Conservation (phyloP, 2,329 filamentous ascomycete genomes). For the Fusarium udum region DNA sequence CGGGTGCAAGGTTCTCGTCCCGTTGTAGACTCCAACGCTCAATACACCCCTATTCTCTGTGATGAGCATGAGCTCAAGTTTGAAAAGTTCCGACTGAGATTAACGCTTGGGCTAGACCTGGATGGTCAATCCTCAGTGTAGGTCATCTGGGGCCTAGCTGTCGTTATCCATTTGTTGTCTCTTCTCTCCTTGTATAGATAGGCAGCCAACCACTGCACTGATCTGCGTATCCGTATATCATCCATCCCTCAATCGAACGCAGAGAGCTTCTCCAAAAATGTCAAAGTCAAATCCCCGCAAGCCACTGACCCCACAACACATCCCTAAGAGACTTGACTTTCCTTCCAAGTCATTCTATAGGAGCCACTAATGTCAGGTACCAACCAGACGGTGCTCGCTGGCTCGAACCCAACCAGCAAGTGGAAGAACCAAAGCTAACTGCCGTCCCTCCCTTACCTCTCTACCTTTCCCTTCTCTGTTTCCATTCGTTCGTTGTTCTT, state of each 20-base stretch:
- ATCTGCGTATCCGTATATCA: constrained; percentile 24
- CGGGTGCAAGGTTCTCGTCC: constrained; percentile 31
- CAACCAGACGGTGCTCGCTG: constrained; percentile 28
- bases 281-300: constrained; percentile 25
- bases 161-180: constrained; percentile 27
- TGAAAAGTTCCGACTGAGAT: constrained; percentile 30
- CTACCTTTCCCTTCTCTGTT: background rate
- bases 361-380: constrained; percentile 43
- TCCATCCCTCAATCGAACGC: background rate
- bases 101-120: constrained; percentile 32
- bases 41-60: constrained; percentile 24
- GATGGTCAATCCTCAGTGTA: constrained; percentile 21
- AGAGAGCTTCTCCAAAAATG: constrained; percentile 21
- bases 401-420: constrained; percentile 21
- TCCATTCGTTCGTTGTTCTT: background rate
- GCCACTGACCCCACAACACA: constrained; percentile 29
- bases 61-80: background rate
- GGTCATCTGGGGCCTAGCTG: constrained; percentile 1
- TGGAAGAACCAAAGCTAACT: constrained; percentile 23
- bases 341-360: constrained; percentile 24
- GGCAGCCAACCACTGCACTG: background rate
- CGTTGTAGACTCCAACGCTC: constrained; percentile 13
- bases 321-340: constrained; percentile 13
- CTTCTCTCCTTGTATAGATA: constrained; percentile 18
- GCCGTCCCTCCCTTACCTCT: constrained; percentile 5